A percentile compares a stretch with the other conserved stretches of the same genome.
phyloP scores from a whole-genome alignment of 176 grass and related monocot species.

The Bonia amplexicaulis region DNA sequence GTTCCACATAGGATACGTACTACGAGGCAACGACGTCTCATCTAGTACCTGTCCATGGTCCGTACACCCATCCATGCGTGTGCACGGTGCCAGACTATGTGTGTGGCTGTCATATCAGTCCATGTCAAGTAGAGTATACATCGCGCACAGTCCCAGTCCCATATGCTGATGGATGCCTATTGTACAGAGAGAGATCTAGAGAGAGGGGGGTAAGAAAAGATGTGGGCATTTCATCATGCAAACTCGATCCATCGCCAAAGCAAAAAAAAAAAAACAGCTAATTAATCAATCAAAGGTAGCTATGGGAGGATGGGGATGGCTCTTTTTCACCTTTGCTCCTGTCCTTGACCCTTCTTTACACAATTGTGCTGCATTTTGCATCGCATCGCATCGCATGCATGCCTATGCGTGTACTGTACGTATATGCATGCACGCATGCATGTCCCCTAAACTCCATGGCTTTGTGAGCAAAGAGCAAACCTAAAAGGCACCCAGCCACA shows the following conservation, averaged over 20 bases:
- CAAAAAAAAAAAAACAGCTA: neutral
- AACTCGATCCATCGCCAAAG: neutral
- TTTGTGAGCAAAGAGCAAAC: neutral
- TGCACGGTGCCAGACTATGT: too few relatives aligned
- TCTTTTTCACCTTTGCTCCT: neutral
- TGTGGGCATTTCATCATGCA: slow-evolving; percentile 18
- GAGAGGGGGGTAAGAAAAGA: neutral
- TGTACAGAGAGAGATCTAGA: neutral
- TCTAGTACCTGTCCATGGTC: too few relatives aligned
- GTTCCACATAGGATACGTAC: too few relatives aligned
- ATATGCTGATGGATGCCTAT: too few relatives aligned
- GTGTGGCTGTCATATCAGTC: too few relatives aligned
- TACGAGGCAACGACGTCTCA: too few relatives aligned
- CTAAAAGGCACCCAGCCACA: neutral
- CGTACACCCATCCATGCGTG: too few relatives aligned
- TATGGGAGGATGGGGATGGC: neutral
- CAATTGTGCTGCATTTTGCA: neutral
- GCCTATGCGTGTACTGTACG: neutral
- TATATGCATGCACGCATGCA: neutral
- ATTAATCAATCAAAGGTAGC: neutral
- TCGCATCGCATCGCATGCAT: neutral
- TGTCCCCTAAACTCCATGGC: neutral
- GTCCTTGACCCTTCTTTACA: neutral
- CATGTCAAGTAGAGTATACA: too few relatives aligned
- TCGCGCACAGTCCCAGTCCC: too few relatives aligned